Evolutionary conservation across 1,284 basidiomycete species (phyloP).

Genomic region (Puccinia novopanici): DNA sequence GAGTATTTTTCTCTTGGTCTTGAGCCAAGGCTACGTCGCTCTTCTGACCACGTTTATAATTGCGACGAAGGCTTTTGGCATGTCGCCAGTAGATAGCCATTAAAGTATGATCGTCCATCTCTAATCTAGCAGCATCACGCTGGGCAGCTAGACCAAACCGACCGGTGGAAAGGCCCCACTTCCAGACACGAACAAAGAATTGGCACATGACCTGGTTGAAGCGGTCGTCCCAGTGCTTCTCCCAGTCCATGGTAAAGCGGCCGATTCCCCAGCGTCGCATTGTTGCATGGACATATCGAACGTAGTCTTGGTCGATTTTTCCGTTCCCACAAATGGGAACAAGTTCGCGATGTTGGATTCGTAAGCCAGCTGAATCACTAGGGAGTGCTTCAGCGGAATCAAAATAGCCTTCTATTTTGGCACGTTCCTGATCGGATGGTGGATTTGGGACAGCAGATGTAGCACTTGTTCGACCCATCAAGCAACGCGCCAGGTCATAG

Average conservation of each 20-base stretch:
- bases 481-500: conserved; percentile 22
- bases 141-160: no score
- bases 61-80: conserved; percentile 9
- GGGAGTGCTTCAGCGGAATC: not conserved
- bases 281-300: conserved; percentile 31
- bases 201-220: no score
- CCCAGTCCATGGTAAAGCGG: conserved; percentile 47
- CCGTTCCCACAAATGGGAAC: conserved; percentile 1
- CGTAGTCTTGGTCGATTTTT: conserved; percentile 43
- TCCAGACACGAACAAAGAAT: no score
- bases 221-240: no score
- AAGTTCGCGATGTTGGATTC: conserved; percentile 21
- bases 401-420: conserved; percentile 35
- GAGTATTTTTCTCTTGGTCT: conserved; percentile 30
- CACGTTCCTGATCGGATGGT: conserved; percentile 14
- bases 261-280: conserved; percentile 42
- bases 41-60: conserved; percentile 25
- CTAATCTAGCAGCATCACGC: conserved; percentile 14
- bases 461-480: conserved; percentile 32
- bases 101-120: conserved; percentile 13
- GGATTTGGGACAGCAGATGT: conserved; percentile 20
- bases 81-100: conserved; percentile 41
- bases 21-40: not conserved
- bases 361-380: conserved; percentile 12
- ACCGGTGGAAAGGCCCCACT: no score